Percentiles rank a stretch among this genome's conserved stretches.
Evolutionary conservation across 306 rosid genomes (phyloP).

Genomic region (Datisca glomerata): DNA sequence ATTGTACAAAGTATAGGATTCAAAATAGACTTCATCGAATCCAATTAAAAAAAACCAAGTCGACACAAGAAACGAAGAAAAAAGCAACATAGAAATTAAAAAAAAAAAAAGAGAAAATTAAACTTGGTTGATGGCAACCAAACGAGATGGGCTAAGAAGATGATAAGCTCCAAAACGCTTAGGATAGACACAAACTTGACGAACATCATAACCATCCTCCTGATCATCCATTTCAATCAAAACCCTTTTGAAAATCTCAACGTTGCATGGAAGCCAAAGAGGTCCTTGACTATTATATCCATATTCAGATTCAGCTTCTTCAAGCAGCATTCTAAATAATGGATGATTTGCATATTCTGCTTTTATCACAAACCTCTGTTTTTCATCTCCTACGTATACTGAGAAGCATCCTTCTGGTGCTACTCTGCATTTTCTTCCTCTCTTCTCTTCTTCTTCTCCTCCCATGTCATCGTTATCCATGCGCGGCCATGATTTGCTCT

Average conservation of each 20-base stretch:
- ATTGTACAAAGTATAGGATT: too few relatives aligned
- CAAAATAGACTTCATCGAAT: too few relatives aligned
- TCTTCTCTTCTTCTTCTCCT: constrained; percentile 10
- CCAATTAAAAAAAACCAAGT: too few relatives aligned
- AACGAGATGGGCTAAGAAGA: constrained; percentile 34
- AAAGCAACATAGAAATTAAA: too few relatives aligned
- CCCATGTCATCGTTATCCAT: background rate
- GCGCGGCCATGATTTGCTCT: constrained; percentile 45
- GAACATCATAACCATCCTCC: constrained; percentile 12
- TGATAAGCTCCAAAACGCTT: constrained; percentile 36
- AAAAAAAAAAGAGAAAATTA: too few relatives aligned
- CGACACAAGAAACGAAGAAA: too few relatives aligned
- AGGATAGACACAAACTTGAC: constrained; percentile 27
- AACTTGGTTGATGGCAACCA: constrained; percentile 30
- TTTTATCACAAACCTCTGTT: constrained; percentile 53
- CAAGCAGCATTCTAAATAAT: constrained; percentile 58
- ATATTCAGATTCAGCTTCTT: constrained; percentile 80
- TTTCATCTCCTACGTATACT: constrained; percentile 68
- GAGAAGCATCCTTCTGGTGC: constrained; percentile 68
- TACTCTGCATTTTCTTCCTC: constrained; percentile 5
- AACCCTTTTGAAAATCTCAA: constrained; percentile 46
- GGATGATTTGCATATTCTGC: constrained; percentile 65
- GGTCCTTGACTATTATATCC: constrained; percentile 67
- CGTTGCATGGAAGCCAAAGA: constrained; percentile 58
- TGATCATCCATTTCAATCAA: constrained; percentile 51